Evolutionary conservation across 345 rosid genomes (phyloP), one percentile per base, ranked within the genome.

Genomic region (Brassica napus): DNA sequence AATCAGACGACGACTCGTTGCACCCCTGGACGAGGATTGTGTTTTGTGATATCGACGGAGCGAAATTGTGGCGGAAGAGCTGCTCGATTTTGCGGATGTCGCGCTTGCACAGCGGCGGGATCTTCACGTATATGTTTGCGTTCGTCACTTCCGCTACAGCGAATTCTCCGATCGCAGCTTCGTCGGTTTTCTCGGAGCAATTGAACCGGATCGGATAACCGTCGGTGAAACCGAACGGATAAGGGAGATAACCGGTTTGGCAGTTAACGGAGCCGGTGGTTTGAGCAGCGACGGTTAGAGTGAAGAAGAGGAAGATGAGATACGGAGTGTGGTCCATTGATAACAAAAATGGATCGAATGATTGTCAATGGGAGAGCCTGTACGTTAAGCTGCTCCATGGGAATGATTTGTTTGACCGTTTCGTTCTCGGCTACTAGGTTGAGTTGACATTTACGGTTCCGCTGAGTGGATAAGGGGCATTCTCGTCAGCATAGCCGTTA

Each of bases 161-260:
- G 49, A 65, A 65, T 4, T 65, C 69, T 34, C 69, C 69, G 26
- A 65, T 65, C 2, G 4, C 49, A 1, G 49, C 69, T 6, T 15
- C 3, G 14, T 24, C 68, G n/a, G 49, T 34, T 18, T 34, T 34
- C 8, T 16, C 2, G 0, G 69, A 65, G 69, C 69, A 65, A 2
- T 34, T 34, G 49, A 65, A 34, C 4, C 28, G 88, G 78, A 93
- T 90, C 2, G 75, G 83, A 74, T 86, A 65, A 89, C 70, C 84
- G 0, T 81, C 9, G 15, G 93, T 82, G 83, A 87, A 88, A 8
- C 98, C 97, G 35, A 93, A 91, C 1, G 98, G 98, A 55, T 84
- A 90, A 0, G 47, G 62, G 0, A 86, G 76, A 0, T 1, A 23
- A 52, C 52, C 54, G 71, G 8, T 1, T n/a, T 84, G 77, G 34